Base-by-base conservation (phyloP, 371 early-diverging fungal species). In the Mortierella sp. region DNA sequence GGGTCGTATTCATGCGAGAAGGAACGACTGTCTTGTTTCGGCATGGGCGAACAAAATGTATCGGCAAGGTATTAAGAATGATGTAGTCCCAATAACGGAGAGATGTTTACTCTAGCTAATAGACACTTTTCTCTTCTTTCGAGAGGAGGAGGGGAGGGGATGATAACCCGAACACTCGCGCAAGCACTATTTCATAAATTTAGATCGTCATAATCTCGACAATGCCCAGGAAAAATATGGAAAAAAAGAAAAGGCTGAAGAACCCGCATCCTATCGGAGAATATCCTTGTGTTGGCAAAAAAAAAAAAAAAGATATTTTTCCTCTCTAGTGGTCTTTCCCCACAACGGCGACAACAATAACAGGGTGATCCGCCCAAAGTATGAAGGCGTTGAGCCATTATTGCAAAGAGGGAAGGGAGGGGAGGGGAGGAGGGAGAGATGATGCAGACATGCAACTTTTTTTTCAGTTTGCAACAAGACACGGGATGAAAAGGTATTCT, bases 1-100 rank as follows among this genome's bases (percentile, higher is more conserved):
- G 91, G 47, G 96, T 96, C 7, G 95, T 93, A 62, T 96, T 92
- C 68, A 70, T 97, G 66, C 84, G 90, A 21, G 67, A 88, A 9
- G 96, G 92, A 0, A 83, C 91, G 0, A 90, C 93, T 9, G 82
- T 97, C 60, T 71, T 93, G 14, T 92, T 94, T 75, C 86, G 93
- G 69, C 90, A 94, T 71, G 95, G 95, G 6, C 84, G 92, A 23
- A 93, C 96, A 9, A 96, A 96, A 81, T 95, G 96, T 26, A 83
- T 97, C 5, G 97, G 97, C n/a, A 94, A 94, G 60, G 91, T 97
- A 7, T 46, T 79, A 14, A 66, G 73, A 7, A 77, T 79, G 80
- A 63, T 79, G 4, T 79, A n/a, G n/a, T n/a, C n/a, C n/a, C n/a
- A 52, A 69, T 28, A 19, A 29, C 11, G 18, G 18, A 1, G n/a